phyloP scores from a whole-genome alignment of 2,329 filamentous ascomycete species.

The Neoarthrinium moseri region DNA sequence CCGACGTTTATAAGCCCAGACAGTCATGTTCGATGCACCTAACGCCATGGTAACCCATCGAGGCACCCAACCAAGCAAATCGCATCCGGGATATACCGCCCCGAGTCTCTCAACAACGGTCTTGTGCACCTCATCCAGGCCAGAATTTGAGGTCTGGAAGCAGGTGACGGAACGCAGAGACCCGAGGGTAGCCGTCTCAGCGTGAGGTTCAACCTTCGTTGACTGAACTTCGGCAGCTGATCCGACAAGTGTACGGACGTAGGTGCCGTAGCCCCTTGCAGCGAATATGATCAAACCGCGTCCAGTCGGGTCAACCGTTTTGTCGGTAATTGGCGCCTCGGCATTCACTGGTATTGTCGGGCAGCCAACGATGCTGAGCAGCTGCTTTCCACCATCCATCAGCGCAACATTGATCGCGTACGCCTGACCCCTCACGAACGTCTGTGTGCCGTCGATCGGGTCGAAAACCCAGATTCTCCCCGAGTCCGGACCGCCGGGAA shows the following conservation, averaged over 20 bases:
- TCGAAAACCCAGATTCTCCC: constrained; percentile 58
- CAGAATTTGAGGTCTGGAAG: constrained; percentile 44
- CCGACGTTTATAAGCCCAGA: constrained; percentile 54
- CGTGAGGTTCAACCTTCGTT: constrained; percentile 31
- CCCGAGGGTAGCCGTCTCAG: constrained; percentile 18
- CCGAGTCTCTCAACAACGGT: constrained; percentile 40
- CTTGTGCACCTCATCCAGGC: constrained; percentile 45
- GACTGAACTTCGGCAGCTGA: constrained; percentile 17
- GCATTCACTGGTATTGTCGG: constrained; percentile 42
- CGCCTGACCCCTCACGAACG: constrained; percentile 51
- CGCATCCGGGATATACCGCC: constrained; percentile 43
- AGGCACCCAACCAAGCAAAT: constrained; percentile 57
- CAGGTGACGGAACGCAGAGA: constrained; percentile 46
- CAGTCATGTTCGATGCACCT: constrained; percentile 50
- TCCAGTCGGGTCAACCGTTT: constrained; percentile 39
- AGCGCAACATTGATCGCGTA: constrained; percentile 59
- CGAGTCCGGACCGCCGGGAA: constrained; percentile 26
- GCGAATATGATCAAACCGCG: constrained; percentile 52
- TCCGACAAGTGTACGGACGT: constrained; percentile 38
- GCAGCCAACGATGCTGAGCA: constrained; percentile 48
- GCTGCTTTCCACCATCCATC: constrained; percentile 47
- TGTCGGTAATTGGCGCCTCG: constrained; percentile 38
- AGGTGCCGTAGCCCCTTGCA: constrained; percentile 46
- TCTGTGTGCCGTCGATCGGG: constrained; percentile 60
- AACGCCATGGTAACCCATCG: constrained; percentile 53